Evolutionary conservation across 169 alveolate species (phyloP), one percentile per base, ranked within the genome.

Genomic region (Ichthyophthirius multifiliis): DNA sequence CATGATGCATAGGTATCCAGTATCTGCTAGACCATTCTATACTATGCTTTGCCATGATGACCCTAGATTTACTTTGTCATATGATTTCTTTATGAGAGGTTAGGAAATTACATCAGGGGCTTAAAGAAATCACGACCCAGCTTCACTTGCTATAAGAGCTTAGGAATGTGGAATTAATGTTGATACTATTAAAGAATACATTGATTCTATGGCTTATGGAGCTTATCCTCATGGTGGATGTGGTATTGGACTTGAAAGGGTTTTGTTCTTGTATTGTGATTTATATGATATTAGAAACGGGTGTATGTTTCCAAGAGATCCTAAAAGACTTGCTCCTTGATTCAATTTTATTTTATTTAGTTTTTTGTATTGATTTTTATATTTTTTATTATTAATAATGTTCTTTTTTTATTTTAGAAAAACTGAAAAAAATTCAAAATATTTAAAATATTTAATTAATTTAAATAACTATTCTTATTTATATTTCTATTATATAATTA

Each of bases 191-290:
- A 83, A 95, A 84, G 96, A 93, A 83, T 98, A 98, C 89, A 93
- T 98, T 35, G 99, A 99, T 55, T 89, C 99, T 67, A 34, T 67
- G 55, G 46, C 62, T 39, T 94, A 92, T 83, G 99, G 99, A 31
- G 98, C 99, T 15, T 96, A 93, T 34, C 99, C 99, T 27, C 99
- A 99, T 84, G 99, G 99, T 0, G 99, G 99, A 55, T 96, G 99
- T 67, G 99, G 99, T 27, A 96, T 98, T 76, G 99, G 99, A 43
- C 96, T 98, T 65, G 99, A 99, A 86, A 95, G 99, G 74, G 99
- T 99, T 35, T 98, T 98, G 31, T 98, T 98, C 99, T 93, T 99
- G 55, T 96, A 83, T 89, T 82, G 94, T 65, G 99, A 99, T 23
- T 92, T 98, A 27, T 96, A 97, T 83, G 98, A 99, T 92, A 96